These are phyloP conservation scores for Pleurotus djamor DNA, from an alignment of 768 basidiomycete species.

Conservation along the genomic window DNA sequence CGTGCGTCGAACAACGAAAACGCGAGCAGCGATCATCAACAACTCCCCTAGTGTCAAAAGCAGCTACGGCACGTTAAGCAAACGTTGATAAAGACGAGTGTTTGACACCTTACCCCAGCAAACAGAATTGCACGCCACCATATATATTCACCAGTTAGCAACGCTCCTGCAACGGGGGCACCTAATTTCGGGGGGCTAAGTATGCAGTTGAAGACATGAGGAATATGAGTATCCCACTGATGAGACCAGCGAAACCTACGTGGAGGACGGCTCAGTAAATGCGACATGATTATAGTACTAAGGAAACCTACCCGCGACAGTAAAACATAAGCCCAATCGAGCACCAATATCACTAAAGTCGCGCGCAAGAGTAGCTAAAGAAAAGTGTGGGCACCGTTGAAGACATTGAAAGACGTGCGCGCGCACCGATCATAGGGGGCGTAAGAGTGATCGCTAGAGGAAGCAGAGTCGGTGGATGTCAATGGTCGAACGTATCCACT, in stretches of 20 bases:
- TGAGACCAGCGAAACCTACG: constrained; percentile 36
- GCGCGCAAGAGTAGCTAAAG: constrained; percentile 26
- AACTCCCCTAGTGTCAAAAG: neutral
- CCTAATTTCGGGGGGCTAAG: constrained; percentile 24
- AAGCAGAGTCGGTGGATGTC: neutral
- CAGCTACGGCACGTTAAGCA: neutral
- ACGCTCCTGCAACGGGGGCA: constrained; percentile 55
- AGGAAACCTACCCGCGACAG: constrained; percentile 35
- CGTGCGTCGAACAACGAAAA: neutral
- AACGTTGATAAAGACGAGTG: neutral
- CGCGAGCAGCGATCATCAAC: neutral
- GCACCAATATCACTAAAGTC: constrained; percentile 53
- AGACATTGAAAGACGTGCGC: neutral
- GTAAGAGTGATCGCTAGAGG: constrained; percentile 36
- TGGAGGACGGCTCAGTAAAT: neutral
- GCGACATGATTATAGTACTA: constrained; percentile 2
- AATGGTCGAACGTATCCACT: constrained; percentile 13
- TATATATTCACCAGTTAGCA: constrained; percentile 45
- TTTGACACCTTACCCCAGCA: constrained; percentile 26
- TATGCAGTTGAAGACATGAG: too few relatives aligned
- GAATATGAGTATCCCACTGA: constrained; percentile 24
- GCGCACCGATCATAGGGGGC: constrained; percentile 33
- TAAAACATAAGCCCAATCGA: constrained; percentile 49
- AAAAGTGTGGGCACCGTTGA: neutral
- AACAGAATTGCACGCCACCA: constrained; percentile 64